Evolutionary conservation across 176 grass and related monocot genomes (phyloP).

Genomic region (Aegilops sharonensis): DNA sequence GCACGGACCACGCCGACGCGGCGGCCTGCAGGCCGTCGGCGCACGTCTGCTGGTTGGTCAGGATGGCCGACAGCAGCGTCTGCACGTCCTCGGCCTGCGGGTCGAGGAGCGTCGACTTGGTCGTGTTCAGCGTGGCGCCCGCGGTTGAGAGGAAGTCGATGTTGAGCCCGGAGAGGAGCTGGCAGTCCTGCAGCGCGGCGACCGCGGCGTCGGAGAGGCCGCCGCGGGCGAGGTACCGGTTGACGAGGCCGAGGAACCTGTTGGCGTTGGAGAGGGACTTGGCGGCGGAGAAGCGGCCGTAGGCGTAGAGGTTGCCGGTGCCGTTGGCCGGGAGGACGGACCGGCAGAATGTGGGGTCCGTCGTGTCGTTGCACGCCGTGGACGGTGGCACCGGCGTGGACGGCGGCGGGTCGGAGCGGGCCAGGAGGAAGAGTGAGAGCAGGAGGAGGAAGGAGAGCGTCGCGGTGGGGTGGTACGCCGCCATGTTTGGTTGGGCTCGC

Average conservation of each 20-base stretch:
- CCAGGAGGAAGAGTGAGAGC: conserved; percentile 33
- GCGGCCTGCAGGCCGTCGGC: conserved; percentile 77
- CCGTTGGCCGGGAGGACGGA: conserved; percentile 68
- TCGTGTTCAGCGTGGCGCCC: conserved; percentile 42
- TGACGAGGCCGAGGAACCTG: conserved; percentile 61
- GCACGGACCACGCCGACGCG: conserved; percentile 73
- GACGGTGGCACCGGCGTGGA: conserved; percentile 57
- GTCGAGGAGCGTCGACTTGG: conserved; percentile 57
- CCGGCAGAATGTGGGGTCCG: conserved; percentile 74
- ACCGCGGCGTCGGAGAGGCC: conserved; percentile 49
- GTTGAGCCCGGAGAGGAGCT: conserved; percentile 71
- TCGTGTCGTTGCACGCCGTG: conserved; percentile 66
- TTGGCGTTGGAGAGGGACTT: conserved; percentile 74
- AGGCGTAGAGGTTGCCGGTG: conserved; percentile 68
- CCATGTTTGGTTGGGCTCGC: conserved; percentile 18
- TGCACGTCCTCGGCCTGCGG: conserved; percentile 73
- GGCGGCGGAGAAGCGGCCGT: conserved; percentile 80
- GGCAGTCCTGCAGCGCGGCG: conserved; percentile 75
- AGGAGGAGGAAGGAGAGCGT: conserved; percentile 35
- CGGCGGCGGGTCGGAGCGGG: conserved; percentile 30
- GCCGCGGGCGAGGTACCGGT: conserved; percentile 56
- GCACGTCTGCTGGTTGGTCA: conserved; percentile 98
- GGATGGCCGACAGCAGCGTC: conserved; percentile 79
- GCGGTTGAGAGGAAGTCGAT: conserved; percentile 78
- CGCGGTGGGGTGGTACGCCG: background rate